Evolutionary conservation across 345 rosid genomes (phyloP).

Genomic region (Bruguiera gymnorhiza): DNA sequence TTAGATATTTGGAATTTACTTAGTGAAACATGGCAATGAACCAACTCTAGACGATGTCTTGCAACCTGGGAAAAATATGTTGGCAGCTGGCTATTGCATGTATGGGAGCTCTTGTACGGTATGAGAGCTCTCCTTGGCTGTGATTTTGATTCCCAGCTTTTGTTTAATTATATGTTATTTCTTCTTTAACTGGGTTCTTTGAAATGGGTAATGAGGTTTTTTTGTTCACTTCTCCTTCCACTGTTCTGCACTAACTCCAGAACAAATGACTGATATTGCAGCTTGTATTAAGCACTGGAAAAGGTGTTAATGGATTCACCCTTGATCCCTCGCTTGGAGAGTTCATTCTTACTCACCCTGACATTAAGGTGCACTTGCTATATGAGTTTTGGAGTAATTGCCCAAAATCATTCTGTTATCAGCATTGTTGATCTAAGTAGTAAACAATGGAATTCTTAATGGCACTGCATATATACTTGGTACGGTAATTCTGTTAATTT

Average conservation of each 20-base stretch:
- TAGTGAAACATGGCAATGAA: slow-evolving; percentile 56
- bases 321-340: slow-evolving; percentile 99
- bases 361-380: slow-evolving; percentile 62
- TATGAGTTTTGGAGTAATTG: neutral
- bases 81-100: slow-evolving; percentile 99
- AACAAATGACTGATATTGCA: slow-evolving; percentile 30
- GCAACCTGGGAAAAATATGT: slow-evolving; percentile 87
- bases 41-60: slow-evolving; percentile 78
- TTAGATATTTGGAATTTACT: slow-evolving; percentile 94
- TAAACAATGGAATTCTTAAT: neutral
- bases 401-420: neutral
- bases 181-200: neutral
- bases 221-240: neutral
- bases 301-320: slow-evolving; percentile 92
- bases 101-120: slow-evolving; percentile 99
- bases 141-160: neutral
- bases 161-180: neutral
- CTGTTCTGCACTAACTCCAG: neutral
- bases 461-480: neutral
- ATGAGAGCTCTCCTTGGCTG: slow-evolving; percentile 8
- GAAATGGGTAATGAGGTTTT: neutral
- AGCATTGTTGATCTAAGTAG: neutral
- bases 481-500: neutral
- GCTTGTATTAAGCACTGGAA: slow-evolving; percentile 91
- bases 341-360: slow-evolving; percentile 94